phyloP scores from a whole-genome alignment of 108 stramenopile species.

The Cyclotella choctawhatcheeana region DNA sequence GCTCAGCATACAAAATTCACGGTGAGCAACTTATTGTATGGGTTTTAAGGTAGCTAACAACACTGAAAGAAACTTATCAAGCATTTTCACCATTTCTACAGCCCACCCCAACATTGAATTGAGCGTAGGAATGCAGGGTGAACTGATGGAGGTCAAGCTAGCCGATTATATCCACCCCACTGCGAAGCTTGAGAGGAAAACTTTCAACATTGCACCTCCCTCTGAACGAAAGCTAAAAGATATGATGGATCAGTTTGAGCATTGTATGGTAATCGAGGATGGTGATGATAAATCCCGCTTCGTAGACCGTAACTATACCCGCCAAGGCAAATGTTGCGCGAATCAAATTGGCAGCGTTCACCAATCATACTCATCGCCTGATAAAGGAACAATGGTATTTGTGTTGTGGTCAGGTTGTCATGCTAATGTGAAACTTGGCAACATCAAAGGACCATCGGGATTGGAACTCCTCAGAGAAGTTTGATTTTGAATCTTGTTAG shows the following conservation, averaged over 20 bases:
- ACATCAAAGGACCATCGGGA: slow-evolving; percentile 11
- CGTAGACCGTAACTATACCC: slow-evolving; percentile 8
- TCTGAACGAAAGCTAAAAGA: slow-evolving; percentile 2
- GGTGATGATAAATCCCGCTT: slow-evolving; percentile 10
- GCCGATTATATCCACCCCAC: slow-evolving; percentile 8
- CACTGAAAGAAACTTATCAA: no score
- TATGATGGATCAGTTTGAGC: slow-evolving; percentile 23
- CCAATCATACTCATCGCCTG: slow-evolving; percentile 11
- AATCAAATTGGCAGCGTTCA: slow-evolving; percentile 21
- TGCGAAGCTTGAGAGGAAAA: background rate
- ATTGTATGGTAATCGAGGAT: slow-evolving; percentile 29
- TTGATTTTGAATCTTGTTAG: background rate
- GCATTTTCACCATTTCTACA: no score
- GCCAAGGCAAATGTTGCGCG: slow-evolving; percentile 10
- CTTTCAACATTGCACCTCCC: background rate
- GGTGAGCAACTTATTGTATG: no score
- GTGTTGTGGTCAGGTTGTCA: slow-evolving; percentile 24
- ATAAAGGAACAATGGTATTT: slow-evolving; percentile 14
- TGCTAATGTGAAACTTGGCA: background rate
- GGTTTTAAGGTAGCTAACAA: no score
- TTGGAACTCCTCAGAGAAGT: slow-evolving; percentile 3
- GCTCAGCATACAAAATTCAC: slow-evolving; percentile 40
- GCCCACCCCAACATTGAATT: slow-evolving; percentile 62
- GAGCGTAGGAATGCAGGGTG: slow-evolving; percentile 12
- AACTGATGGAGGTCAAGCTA: slow-evolving; percentile 5